Base-by-base conservation (phyloP, 1,284 basidiomycete genomes). In the Pseudozyma sp. region DNA sequence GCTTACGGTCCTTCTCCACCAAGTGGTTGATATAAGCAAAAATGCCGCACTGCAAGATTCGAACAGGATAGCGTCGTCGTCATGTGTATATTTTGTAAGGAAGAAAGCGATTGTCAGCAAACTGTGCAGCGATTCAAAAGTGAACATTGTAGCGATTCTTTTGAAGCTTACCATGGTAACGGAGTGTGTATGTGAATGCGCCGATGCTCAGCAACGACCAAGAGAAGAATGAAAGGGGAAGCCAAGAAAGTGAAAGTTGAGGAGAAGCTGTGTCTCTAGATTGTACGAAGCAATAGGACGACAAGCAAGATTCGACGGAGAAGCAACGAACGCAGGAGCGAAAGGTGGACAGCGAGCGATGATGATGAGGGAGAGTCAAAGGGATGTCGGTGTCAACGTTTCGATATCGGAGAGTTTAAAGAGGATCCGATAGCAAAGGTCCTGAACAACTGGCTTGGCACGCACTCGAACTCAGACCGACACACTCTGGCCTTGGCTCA, bases 1-100 rank as follows among this genome's bases (percentile, higher is more conserved):
- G 92, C 86, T 93, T 92, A 83, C 97, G 94, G 86, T 92, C 91
- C 93, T 85, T 85, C 66, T 85, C 83, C 55, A 85, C 83, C 51
- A 85, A 65, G 68, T 85, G 80, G 66, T 83, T 85, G 62, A 84
- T 75, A 67, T 85, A 85, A 51, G 82, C 83, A 59, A 85, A 84
- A 64, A 85, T 85, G 64, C 83, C 83, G 77, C 82, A 83, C 82
- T 83, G 73, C 42, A 10, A 31, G 31, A 5, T 42, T 34, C 43
- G 25, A 51, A 45, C 48, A 18, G 19, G 6, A 56, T 16, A 47
- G 43, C 31, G 38, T 56, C 31, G 38, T 34, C 42, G 35, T 49
- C 21, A 34, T 35, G 16, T 25, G 16, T 6, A 7, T 21, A 14
- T 5, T n/a, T n/a, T 16, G 31, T 51, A 7, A 18, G 11, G 14